Evolutionary conservation across 805 yeast species (phyloP), one percentile per base, ranked within the genome.

Genomic region (Cyberlindnera nakhonratchasimensis): DNA sequence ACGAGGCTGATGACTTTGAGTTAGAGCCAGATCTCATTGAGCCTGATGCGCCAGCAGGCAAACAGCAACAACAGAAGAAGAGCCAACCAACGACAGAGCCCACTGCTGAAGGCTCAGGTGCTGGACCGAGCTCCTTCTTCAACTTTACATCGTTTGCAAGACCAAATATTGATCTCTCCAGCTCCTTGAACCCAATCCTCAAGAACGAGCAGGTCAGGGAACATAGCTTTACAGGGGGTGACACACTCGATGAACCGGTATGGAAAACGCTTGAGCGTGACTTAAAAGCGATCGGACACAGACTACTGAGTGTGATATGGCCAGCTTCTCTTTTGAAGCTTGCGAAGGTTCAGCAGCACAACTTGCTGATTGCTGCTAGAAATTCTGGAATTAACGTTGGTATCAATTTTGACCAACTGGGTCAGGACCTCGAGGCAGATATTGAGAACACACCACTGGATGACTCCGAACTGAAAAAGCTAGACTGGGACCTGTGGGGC

Each of bases 191-290:
- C 33, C 66, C 67, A 10, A 54, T 63, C 6, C 35, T 62, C 8
- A 45, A 51, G 43, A 57, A 58, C 29, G 60, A 55, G 20, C 54
- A 56, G 26, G 59, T 57, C 13, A 50, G 52, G 40, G 61, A 58
- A 34, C 54, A 53, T 26, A 45, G 53, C n/a, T 58, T 58, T 36
- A 47, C 78, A 17, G 88, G 88, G 2, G 85, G 86, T 22, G 84
- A 82, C 55, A 82, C 89, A 3, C 62, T 82, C 11, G 87, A 82
- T 54, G 89, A 82, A 61, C 86, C 88, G 0, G 82, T 82, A 8
- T 57, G 67, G 54, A 64, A 69, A 24, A 82, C 89, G 0, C 61
- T 82, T 7, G 51, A 63, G 53, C 63, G 79, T 28, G 79, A 74
- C 46, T 48, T 74, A 21, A 57, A 54, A 25, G 68, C 71, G 4